Base-by-base conservation (phyloP, 2,329 filamentous ascomycete species). In the Colletotrichum orbiculare region DNA sequence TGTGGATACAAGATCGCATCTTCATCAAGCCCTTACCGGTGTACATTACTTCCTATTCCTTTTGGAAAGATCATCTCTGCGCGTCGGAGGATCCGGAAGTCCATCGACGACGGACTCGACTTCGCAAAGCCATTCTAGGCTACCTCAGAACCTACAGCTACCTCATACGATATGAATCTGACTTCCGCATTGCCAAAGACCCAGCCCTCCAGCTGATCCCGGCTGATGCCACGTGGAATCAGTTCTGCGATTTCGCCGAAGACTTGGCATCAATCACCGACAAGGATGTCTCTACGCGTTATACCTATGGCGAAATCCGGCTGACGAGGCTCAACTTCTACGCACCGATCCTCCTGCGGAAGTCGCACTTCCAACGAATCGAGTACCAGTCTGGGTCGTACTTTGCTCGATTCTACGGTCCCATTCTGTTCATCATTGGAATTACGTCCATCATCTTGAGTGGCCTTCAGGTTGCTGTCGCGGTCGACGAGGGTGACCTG, bases 21-120 rank as follows among this genome's bases (percentile, higher is more conserved):
- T 76, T 72, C 50, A 68, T 78, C 35, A 78, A 78, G 50, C 75
- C 74, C 9, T 55, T 78, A 1, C 76, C 75, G 2, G 8, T 34
- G 2, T 77, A 72, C 54, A 71, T 78, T 8, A 47, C 73, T 8
- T 67, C 69, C 12, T 50, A 69, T 5, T 35, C 63, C 1, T 72
- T 77, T 45, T 77, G 75, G 72, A 6, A 62, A n/a, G 45, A 62
- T 6, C 46, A 70, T 55, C 63, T 73, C 41, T 42, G 63, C 45
- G 41, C 25, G 43, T n/a, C 42, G 68, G 12, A 39, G 35, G 37
- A 38, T 35, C 4, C 7, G 10, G 13, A 15, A 17, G 43, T 12
- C 3, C 13, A 34, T 11, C 7, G 1, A n/a, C 13, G 34, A 15
- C 15, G 15, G 35, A 9, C 12, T 15, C n/a, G 35, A 4, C 12